Percentiles rank a stretch among this genome's conserved stretches.
These are phyloP conservation scores for Pilatotrama ljubarskyi DNA, from an alignment of 768 basidiomycete species.

Conservation along the genomic window DNA sequence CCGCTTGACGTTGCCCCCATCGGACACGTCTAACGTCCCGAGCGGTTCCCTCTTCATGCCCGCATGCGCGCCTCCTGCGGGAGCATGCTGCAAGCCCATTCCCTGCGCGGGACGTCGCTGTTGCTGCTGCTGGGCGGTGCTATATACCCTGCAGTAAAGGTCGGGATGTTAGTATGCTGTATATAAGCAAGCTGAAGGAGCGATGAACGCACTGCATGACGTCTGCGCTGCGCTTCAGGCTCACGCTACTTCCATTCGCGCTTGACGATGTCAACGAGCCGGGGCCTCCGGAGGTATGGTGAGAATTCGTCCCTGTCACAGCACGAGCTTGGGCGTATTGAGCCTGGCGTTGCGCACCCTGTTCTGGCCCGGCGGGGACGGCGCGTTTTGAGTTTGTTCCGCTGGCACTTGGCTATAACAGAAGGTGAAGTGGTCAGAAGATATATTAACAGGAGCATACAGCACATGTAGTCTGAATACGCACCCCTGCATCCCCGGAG, in stretches of 20 bases:
- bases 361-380: too few relatives aligned
- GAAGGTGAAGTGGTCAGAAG: too few relatives aligned
- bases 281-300: background rate
- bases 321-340: too few relatives aligned
- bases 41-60: constrained; percentile 20
- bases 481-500: background rate
- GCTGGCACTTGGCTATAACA: too few relatives aligned
- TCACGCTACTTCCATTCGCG: background rate
- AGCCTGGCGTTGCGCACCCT: too few relatives aligned
- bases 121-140: background rate
- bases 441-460: too few relatives aligned
- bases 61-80: background rate
- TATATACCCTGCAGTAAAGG: background rate
- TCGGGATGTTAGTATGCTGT: background rate
- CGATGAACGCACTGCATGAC: constrained; percentile 22
- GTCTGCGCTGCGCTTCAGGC: constrained; percentile 22
- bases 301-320: too few relatives aligned
- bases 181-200: background rate
- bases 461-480: background rate
- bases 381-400: too few relatives aligned
- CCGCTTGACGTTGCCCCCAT: constrained; percentile 22
- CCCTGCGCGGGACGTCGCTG: constrained; percentile 19
- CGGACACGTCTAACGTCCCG: constrained; percentile 15
- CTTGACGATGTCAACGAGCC: background rate
- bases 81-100: constrained; percentile 21